Evolutionary conservation across 192 early-diverging fungal genomes (phyloP).

Genomic region (Podila clonocystis): DNA sequence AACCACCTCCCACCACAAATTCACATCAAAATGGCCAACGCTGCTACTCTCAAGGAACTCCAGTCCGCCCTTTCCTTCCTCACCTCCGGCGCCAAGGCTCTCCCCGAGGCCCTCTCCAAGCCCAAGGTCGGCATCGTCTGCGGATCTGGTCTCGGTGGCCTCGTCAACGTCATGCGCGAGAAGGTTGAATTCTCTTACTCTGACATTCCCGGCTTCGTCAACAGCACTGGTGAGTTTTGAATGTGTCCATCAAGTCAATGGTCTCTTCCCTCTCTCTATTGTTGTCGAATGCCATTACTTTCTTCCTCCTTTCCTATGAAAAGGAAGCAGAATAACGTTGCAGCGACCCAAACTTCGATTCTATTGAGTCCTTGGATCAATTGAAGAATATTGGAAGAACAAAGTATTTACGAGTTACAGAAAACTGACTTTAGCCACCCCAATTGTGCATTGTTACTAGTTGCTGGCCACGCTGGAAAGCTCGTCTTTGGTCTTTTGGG

Average conservation of each 20-base stretch:
- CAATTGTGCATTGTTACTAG: conserved; percentile 27
- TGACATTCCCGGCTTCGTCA: conserved; percentile 88
- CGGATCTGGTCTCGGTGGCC: conserved; percentile 83
- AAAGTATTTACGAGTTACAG: too few relatives aligned
- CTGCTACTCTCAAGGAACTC: conserved; percentile 46
- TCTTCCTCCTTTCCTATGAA: too few relatives aligned
- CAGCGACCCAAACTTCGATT: too few relatives aligned
- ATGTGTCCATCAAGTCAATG: neutral
- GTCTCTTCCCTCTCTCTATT: neutral
- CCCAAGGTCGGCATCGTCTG: conserved; percentile 85
- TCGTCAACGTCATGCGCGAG: conserved; percentile 73
- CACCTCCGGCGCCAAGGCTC: conserved; percentile 33
- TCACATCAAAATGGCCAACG: conserved; percentile 28
- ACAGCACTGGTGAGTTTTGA: conserved; percentile 69
- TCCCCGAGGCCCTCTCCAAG: conserved; percentile 45
- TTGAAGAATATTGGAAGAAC: neutral
- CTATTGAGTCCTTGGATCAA: too few relatives aligned
- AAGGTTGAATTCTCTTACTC: conserved; percentile 74
- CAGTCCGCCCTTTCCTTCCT: conserved; percentile 36
- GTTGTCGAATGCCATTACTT: neutral
- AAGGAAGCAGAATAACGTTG: too few relatives aligned
- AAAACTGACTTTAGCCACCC: too few relatives aligned
- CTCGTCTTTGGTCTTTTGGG: conserved; percentile 88
- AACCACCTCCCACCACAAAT: neutral
- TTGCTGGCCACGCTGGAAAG: conserved; percentile 79